Conservation (phyloP, 208 protist species). For the Crithidia thermophila region DNA sequence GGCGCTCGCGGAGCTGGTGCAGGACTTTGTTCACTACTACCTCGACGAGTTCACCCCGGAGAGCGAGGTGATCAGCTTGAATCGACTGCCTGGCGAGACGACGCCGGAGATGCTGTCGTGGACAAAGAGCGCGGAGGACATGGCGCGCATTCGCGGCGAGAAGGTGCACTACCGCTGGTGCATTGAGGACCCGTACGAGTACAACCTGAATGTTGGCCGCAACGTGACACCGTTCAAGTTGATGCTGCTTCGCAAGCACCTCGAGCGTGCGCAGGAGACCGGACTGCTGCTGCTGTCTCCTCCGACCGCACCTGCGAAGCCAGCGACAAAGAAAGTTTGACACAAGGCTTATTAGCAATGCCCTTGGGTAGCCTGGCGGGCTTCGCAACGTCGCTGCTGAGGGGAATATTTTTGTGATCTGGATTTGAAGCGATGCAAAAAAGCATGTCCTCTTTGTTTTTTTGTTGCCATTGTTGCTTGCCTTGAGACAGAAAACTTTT, state of each 20-base stretch:
- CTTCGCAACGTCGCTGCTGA: too few relatives aligned
- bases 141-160: slow-evolving; percentile 71
- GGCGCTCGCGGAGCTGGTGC: slow-evolving; percentile 61
- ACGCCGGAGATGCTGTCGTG: slow-evolving; percentile 73
- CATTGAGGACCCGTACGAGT: slow-evolving; percentile 92
- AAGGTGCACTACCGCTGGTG: slow-evolving; percentile 87
- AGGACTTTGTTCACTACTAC: slow-evolving; percentile 86
- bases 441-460: neutral
- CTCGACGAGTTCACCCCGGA: slow-evolving; percentile 69
- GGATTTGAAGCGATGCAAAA: too few relatives aligned
- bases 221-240: slow-evolving; percentile 88
- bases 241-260: slow-evolving; percentile 72
- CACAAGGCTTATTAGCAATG: neutral
- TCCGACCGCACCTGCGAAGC: neutral
- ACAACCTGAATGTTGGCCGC: slow-evolving; percentile 87
- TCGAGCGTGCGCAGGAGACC: slow-evolving; percentile 68
- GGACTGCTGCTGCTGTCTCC: slow-evolving; percentile 45
- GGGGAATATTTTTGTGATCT: too few relatives aligned
- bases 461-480: neutral
- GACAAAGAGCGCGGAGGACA: slow-evolving; percentile 80
- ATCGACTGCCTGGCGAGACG: slow-evolving; percentile 44
- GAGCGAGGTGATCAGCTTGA: slow-evolving; percentile 73
- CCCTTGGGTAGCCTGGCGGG: too few relatives aligned
- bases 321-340: neutral
- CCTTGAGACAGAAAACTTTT: neutral